These are phyloP conservation scores for Tuber microsphaerosporum DNA, from an alignment of 495 filamentous ascomycete species.

Conservation along the genomic window DNA sequence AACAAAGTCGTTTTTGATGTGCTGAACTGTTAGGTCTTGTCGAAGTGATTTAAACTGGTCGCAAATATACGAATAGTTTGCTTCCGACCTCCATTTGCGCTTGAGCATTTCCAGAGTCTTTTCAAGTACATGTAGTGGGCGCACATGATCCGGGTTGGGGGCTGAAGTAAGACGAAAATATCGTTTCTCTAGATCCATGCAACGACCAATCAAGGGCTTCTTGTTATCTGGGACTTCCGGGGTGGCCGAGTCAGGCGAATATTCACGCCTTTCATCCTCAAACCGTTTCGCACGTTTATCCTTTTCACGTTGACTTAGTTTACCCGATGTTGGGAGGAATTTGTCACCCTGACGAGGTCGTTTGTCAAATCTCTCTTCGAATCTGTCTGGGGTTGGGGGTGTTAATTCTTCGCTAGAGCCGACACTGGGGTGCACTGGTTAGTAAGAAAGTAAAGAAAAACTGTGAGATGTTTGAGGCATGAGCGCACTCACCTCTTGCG, in stretches of 20 bases:
- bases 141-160: conserved; percentile 77
- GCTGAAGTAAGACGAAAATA: conserved; percentile 90
- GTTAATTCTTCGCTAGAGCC: conserved; percentile 31
- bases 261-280: conserved; percentile 59
- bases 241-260: conserved; percentile 55
- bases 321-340: conserved; percentile 45
- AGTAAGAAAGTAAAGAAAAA: conserved; percentile 5
- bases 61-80: conserved; percentile 94
- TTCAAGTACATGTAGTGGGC: conserved; percentile 70
- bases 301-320: conserved; percentile 87
- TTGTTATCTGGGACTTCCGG: conserved; percentile 54
- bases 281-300: conserved; percentile 86
- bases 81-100: conserved; percentile 87
- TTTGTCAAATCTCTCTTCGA: conserved; percentile 40
- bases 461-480: neutral
- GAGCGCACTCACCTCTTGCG: conserved; percentile 35
- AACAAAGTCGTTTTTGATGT: conserved; percentile 90
- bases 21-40: conserved; percentile 96
- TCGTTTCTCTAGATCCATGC: conserved; percentile 78
- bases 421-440: conserved; percentile 16
- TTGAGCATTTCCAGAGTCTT: conserved; percentile 82
- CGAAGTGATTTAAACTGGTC: conserved; percentile 98
- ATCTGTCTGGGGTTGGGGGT: conserved; percentile 34
- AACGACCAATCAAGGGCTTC: conserved; percentile 72
- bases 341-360: conserved; percentile 42